Percentiles rank a stretch among this genome's conserved stretches.
These are phyloP conservation scores for Phytophthora pini DNA, from an alignment of 352 stramenopile genomes.

Conservation along the genomic window DNA sequence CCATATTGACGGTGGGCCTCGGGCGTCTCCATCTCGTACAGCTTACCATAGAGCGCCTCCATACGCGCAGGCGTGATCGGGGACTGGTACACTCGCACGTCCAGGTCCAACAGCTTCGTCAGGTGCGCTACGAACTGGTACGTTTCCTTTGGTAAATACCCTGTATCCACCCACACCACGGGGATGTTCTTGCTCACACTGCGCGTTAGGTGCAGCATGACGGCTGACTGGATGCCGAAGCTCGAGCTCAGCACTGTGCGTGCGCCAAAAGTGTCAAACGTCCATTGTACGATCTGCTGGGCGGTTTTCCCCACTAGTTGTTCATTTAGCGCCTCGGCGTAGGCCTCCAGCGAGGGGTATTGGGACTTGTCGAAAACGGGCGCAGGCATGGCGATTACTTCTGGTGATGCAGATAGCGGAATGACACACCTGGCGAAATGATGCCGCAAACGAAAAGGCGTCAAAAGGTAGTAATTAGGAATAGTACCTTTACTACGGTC, in stretches of 20 bases:
- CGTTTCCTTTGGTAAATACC: conserved; percentile 84
- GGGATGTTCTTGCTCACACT: conserved; percentile 56
- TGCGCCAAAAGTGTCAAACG: conserved; percentile 70
- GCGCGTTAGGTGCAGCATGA: conserved; percentile 85
- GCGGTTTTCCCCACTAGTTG: conserved; percentile 60
- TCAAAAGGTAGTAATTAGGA: background rate
- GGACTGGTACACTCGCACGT: conserved; percentile 83
- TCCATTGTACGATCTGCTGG: conserved; percentile 74
- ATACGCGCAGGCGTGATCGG: conserved; percentile 78
- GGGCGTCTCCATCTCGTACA: conserved; percentile 74
- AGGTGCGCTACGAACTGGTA: conserved; percentile 83
- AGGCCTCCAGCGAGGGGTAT: conserved; percentile 68
- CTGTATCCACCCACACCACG: conserved; percentile 87
- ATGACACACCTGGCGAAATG: conserved; percentile 26
- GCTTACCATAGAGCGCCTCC: conserved; percentile 87
- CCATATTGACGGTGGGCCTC: conserved; percentile 85
- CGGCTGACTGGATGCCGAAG: conserved; percentile 87
- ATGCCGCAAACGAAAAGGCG: conserved; percentile 15
- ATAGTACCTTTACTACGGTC: too few relatives aligned
- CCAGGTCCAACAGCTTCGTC: conserved; percentile 65
- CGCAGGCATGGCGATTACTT: conserved; percentile 24
- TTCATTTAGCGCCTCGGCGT: conserved; percentile 70
- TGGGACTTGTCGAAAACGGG: conserved; percentile 48
- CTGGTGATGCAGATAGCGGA: conserved; percentile 20
- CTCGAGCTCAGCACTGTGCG: conserved; percentile 80